These are phyloP conservation scores for Fonsecaea nubica DNA, from an alignment of 2,329 filamentous ascomycete species.

Conservation along the genomic window DNA sequence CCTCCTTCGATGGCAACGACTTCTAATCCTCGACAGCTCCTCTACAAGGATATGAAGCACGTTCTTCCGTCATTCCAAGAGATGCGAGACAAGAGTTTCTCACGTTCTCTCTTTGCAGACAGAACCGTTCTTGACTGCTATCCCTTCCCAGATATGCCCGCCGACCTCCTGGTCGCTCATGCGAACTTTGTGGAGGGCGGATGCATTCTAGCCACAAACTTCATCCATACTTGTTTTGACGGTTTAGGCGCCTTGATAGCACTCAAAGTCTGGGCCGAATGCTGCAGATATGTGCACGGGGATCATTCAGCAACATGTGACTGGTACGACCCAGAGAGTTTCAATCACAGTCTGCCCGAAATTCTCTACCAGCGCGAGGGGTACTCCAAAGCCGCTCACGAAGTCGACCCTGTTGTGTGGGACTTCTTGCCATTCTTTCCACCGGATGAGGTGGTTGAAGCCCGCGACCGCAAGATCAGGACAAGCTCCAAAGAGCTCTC, in stretches of 20 bases:
- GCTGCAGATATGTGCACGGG: conserved; percentile 2
- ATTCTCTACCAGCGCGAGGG: conserved; percentile 12
- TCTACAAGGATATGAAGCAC: conserved; percentile 5
- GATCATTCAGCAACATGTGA: conserved; percentile 14
- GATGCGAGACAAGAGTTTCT: conserved; percentile 9
- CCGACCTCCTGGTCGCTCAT: conserved; percentile 41
- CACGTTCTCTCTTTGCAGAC: conserved; percentile 7
- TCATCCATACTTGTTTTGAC: conserved; percentile 17
- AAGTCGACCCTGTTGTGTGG: neutral
- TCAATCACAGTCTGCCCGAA: conserved; percentile 14
- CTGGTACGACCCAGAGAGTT: conserved; percentile 18
- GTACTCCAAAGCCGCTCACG: neutral
- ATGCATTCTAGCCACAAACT: conserved; percentile 20
- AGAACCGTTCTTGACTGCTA: conserved; percentile 8
- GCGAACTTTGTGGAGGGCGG: conserved; percentile 43
- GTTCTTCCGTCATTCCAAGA: conserved; percentile 2
- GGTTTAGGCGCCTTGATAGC: conserved; percentile 10
- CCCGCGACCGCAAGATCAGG: no score
- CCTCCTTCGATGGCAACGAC: conserved; percentile 10
- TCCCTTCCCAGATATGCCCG: conserved; percentile 16
- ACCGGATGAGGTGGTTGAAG: no score
- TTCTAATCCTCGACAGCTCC: neutral
- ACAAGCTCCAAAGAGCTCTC: neutral
- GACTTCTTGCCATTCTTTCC: conserved; percentile 10
- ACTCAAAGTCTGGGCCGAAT: conserved; percentile 6